Evolutionary conservation across 768 basidiomycete genomes (phyloP).

Genomic region (Pleurotus ostreatus): DNA sequence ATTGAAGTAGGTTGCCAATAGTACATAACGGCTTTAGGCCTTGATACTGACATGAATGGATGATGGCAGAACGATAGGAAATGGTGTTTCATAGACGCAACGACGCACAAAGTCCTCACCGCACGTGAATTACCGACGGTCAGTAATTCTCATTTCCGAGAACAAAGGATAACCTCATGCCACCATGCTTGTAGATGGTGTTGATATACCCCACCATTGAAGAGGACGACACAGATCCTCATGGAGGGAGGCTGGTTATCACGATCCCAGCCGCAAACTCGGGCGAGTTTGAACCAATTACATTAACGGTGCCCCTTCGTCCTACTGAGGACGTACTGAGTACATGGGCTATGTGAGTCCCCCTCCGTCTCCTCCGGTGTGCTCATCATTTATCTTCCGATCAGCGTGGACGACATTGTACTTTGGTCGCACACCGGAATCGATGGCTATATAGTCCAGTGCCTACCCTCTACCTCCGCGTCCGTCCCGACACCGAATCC

Average conservation of each 20-base stretch:
- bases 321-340: conserved; percentile 45
- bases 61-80: conserved; percentile 57
- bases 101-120: conserved; percentile 53
- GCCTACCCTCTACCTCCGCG: conserved; percentile 22
- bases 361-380: too few relatives aligned
- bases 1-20: conserved; percentile 48
- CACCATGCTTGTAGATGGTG: conserved; percentile 46
- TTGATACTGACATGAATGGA: background rate
- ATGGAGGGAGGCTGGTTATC: conserved; percentile 49
- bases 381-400: background rate
- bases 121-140: conserved; percentile 65
- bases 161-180: background rate
- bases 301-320: conserved; percentile 56
- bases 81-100: conserved; percentile 65
- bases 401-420: conserved; percentile 49
- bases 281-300: conserved; percentile 33
- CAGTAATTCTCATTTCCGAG: conserved; percentile 9
- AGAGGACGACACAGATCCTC: conserved; percentile 35
- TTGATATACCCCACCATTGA: conserved; percentile 57
- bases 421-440: conserved; percentile 45
- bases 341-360: conserved; percentile 54
- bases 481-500: conserved; percentile 32
- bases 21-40: too few relatives aligned
- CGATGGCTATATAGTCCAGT: conserved; percentile 60
- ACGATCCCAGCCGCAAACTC: conserved; percentile 53